Percentiles rank a stretch among this genome's conserved stretches.
These are phyloP conservation scores for Clonostachys byssicola DNA, from an alignment of 2,329 filamentous ascomycete genomes.

Conservation along the genomic window DNA sequence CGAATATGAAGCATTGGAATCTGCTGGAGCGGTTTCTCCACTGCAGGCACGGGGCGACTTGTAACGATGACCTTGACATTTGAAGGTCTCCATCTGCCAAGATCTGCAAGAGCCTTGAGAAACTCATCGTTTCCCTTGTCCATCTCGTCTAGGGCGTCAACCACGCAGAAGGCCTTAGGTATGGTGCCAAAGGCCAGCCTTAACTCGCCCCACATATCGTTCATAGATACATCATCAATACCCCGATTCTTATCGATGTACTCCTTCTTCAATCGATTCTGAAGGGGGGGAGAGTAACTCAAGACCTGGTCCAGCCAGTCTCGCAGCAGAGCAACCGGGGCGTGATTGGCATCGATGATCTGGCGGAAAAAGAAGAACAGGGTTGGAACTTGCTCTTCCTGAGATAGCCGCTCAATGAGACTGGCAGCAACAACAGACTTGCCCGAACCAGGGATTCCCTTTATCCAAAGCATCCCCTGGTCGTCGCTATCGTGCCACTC, in stretches of 20 bases:
- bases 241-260: neutral
- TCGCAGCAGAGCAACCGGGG: neutral
- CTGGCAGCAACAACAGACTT: neutral
- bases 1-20: neutral
- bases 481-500: neutral
- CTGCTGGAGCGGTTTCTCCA: neutral
- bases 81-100: neutral
- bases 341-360: neutral
- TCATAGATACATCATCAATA: neutral
- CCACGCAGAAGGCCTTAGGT: neutral
- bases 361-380: neutral
- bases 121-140: neutral
- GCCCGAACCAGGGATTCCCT: neutral
- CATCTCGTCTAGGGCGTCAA: neutral
- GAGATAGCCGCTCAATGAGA: neutral
- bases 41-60: neutral
- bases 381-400: neutral
- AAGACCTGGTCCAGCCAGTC: neutral
- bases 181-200: neutral
- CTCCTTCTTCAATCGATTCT: neutral
- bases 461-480: slow-evolving; percentile 1
- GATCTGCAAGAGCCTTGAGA: neutral
- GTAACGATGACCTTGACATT: neutral
- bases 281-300: neutral
- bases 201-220: neutral